Evolutionary conservation across 225 moss, liverwort and hornwort genomes (phyloP).

Genomic region (Marchantia polymorpha): DNA sequence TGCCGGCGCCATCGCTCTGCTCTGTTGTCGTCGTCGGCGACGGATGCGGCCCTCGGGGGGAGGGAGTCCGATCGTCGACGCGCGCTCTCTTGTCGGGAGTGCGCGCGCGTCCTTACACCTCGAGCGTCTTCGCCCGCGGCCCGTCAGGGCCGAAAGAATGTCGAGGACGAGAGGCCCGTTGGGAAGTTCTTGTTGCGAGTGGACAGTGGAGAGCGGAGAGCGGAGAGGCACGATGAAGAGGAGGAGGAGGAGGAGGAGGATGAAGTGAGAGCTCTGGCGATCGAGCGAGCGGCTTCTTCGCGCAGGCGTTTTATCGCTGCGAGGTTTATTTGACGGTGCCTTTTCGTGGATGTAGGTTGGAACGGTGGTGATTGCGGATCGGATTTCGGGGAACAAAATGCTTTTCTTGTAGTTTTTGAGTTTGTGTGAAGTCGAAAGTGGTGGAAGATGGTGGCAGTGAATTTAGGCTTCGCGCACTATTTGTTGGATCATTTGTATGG

Average conservation of each 20-base stretch:
- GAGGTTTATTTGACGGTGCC: background rate
- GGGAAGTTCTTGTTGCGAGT: no score
- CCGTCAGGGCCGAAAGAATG: background rate
- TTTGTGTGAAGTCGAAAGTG: background rate
- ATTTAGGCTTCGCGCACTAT: conserved; percentile 81
- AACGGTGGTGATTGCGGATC: background rate
- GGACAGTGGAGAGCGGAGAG: no score
- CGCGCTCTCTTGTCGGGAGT: no score
- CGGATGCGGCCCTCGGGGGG: no score
- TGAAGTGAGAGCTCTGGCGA: background rate
- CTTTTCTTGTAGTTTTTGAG: background rate
- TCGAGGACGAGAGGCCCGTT: background rate
- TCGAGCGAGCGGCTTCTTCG: background rate
- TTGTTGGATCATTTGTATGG: conserved; percentile 95
- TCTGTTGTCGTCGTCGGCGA: no score
- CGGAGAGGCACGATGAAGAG: background rate
- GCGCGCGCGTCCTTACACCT: no score
- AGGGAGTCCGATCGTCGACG: no score
- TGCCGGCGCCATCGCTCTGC: no score
- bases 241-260: conserved; percentile 12
- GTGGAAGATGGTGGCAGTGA: conserved; percentile 63
- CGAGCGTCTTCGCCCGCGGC: background rate
- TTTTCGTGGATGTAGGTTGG: background rate
- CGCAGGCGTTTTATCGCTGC: background rate
- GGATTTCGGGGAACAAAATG: background rate